Percentiles rank a stretch among this genome's conserved stretches.
Evolutionary conservation across 352 stramenopile genomes (phyloP).

Genomic region (Pythium diclinum): DNA sequence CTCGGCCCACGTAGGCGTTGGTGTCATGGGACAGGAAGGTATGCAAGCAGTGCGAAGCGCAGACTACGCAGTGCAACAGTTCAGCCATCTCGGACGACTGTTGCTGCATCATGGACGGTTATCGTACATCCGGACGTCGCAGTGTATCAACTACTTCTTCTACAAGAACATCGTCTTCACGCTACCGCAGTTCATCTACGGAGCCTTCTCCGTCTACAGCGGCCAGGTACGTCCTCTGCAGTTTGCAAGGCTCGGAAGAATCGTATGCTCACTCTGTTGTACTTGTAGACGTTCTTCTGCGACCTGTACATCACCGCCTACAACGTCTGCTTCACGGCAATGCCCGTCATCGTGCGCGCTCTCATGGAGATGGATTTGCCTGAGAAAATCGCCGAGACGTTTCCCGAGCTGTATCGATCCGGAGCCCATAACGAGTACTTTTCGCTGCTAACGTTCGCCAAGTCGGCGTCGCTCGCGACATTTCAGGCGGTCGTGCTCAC

Average conservation of each 20-base stretch:
- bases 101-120: slow-evolving; percentile 86
- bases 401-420: slow-evolving; percentile 70
- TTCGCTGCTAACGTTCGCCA: slow-evolving; percentile 44
- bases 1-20: slow-evolving; percentile 97
- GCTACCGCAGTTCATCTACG: slow-evolving; percentile 86
- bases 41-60: slow-evolving; percentile 81
- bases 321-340: slow-evolving; percentile 92
- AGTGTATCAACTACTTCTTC: slow-evolving; percentile 98
- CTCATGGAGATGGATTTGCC: slow-evolving; percentile 79
- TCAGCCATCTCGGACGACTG: slow-evolving; percentile 71
- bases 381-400: slow-evolving; percentile 57
- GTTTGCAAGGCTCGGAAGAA: background rate
- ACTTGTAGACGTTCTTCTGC: slow-evolving; percentile 64
- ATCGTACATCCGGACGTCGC: slow-evolving; percentile 94
- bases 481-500: slow-evolving; percentile 64
- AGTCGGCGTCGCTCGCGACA: slow-evolving; percentile 39
- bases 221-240: slow-evolving; percentile 42
- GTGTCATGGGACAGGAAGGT: slow-evolving; percentile 97
- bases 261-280: background rate
- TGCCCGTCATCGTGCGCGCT: slow-evolving; percentile 84
- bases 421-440: slow-evolving; percentile 62
- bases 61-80: slow-evolving; percentile 82
- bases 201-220: slow-evolving; percentile 86
- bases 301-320: slow-evolving; percentile 90
- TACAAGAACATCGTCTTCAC: slow-evolving; percentile 98